A percentile compares a stretch with the other conserved stretches of the same genome.
Evolutionary conservation across 78 protist genomes (phyloP).

Genomic region (Creolimax fragrantissima): DNA sequence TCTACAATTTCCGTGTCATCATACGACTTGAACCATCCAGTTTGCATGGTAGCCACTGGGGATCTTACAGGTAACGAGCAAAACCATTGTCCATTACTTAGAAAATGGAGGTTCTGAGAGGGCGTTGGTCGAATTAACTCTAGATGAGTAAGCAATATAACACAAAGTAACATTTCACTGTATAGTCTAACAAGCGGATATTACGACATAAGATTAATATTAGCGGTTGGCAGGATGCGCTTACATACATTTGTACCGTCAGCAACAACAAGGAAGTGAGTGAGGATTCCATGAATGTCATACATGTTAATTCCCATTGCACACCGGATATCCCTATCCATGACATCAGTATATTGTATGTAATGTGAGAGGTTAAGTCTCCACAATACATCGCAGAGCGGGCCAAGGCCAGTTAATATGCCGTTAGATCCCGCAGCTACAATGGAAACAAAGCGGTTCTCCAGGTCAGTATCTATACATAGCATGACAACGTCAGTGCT

Average conservation of each 20-base stretch:
- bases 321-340: background rate
- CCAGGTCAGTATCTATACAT: background rate
- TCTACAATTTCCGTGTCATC: background rate
- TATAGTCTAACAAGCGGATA: no score
- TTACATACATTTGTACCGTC: background rate
- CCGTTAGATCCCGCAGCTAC: background rate
- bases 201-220: no score
- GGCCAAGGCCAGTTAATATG: background rate
- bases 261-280: background rate
- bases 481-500: background rate
- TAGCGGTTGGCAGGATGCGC: no score
- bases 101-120: background rate
- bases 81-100: background rate
- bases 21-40: background rate
- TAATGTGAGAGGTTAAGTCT: background rate
- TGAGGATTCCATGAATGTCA: background rate
- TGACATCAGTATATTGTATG: background rate
- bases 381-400: background rate
- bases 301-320: background rate
- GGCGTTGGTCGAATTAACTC: no score
- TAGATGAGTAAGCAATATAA: no score
- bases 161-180: no score
- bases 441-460: background rate
- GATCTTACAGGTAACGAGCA: background rate
- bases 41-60: background rate